Evolutionary conservation across 495 filamentous ascomycete species (phyloP), one percentile per base, ranked within the genome.

Genomic region (Stereocaulon alpinum): DNA sequence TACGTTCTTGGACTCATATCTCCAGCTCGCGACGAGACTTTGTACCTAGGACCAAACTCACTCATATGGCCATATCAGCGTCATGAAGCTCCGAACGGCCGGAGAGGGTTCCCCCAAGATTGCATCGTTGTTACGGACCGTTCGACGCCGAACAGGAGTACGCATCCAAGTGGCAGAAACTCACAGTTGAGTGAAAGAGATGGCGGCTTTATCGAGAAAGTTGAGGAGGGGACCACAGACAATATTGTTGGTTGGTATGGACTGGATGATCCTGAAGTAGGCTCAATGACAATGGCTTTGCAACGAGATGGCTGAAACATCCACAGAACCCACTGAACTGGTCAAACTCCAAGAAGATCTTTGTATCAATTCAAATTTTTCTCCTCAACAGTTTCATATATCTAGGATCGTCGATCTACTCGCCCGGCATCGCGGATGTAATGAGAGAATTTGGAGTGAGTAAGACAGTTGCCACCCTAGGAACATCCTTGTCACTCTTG

Each of bases 401-500:
- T 63, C 75, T 77, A 40, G 74, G 75, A 3, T 68, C 66, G 27
- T 62, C 74, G 4, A 75, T 77, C 34, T 76, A 70, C 58, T 61
- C 69, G 0, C 65, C 75, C 1, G 70, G 75, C 7, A 67, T 67
- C 10, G 24, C 47, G 18, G 61, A 54, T 32, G 62, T 79, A 20
- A 64, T 66, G 18, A 56, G 64, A 20, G 64, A 72, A 20, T 80
- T 81, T 44, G 68, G 68, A 5, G 75, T 79, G 7, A 74, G 71
- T 56, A 62, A 68, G 34, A 71, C 73, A 1, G 73, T 71, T 3
- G 75, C 74, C 0, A 72, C 70, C 0, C 68, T 80, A 0, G 79
- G 77, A 12, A 64, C 80, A 18, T 72, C 75, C 0, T 61, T 79
- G 2, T 80, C 75, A 52, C 73, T 80, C 17, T 55, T 66, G 29